phyloP scores from a whole-genome alignment of 768 basidiomycete species.

The Coprinopsis strossmayeri region DNA sequence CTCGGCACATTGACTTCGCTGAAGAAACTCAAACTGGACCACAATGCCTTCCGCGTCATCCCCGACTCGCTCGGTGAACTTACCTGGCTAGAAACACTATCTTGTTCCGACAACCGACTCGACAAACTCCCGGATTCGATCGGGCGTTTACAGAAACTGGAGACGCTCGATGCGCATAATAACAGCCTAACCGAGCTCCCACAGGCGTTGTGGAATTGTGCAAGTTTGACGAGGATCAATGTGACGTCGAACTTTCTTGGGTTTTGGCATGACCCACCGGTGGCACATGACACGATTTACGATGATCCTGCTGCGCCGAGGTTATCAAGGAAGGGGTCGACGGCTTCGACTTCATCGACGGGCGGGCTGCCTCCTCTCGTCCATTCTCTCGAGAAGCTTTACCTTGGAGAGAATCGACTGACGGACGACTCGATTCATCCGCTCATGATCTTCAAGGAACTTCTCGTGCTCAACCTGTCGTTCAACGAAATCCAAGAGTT shows the following conservation, averaged over 20 bases:
- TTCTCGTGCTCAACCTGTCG: slow-evolving; percentile 82
- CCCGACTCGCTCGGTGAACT: slow-evolving; percentile 82
- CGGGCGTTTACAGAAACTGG: slow-evolving; percentile 68
- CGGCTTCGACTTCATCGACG: slow-evolving; percentile 18
- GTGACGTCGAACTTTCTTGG: slow-evolving; percentile 82
- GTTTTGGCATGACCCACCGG: slow-evolving; percentile 61
- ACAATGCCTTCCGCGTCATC: slow-evolving; percentile 80
- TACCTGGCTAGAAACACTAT: slow-evolving; percentile 59
- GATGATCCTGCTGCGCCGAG: slow-evolving; percentile 11
- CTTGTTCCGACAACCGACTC: slow-evolving; percentile 89
- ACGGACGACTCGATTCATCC: slow-evolving; percentile 74
- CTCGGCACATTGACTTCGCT: slow-evolving; percentile 71
- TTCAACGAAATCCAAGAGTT: slow-evolving; percentile 94
- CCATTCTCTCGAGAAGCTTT: slow-evolving; percentile 67
- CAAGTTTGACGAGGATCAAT: slow-evolving; percentile 66
- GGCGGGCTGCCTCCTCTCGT: slow-evolving; percentile 38
- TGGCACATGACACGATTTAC: background rate
- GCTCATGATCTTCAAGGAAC: slow-evolving; percentile 67
- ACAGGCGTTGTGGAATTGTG: slow-evolving; percentile 76
- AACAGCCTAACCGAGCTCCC: slow-evolving; percentile 82
- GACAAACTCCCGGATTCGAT: slow-evolving; percentile 69
- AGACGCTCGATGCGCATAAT: slow-evolving; percentile 81
- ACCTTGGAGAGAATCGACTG: slow-evolving; percentile 85
- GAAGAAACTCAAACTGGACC: slow-evolving; percentile 65
- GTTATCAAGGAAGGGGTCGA: slow-evolving; percentile 26